These are phyloP conservation scores for Pythium utonaiense DNA, from an alignment of 352 stramenopile species.

Conservation along the genomic window DNA sequence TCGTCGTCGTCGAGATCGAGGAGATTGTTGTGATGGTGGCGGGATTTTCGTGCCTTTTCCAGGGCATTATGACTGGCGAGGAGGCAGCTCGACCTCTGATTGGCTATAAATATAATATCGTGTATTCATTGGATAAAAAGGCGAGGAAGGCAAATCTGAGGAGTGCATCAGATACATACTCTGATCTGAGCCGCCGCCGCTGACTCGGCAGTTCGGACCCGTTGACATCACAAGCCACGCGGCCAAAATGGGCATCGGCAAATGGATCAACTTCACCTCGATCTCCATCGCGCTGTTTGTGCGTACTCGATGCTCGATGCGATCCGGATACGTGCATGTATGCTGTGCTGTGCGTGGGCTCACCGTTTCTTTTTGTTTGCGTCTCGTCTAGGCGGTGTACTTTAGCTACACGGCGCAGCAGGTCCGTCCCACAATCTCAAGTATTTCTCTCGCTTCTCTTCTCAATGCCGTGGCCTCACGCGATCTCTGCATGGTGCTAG, in stretches of 20 bases:
- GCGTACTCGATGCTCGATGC: too few species aligned
- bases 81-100: conserved; percentile 7
- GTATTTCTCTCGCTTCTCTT: not conserved
- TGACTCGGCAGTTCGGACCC: too few species aligned
- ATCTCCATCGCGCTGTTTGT: conserved; percentile 61
- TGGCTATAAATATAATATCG: conserved; percentile 5
- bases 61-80: conserved; percentile 22
- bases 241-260: conserved; percentile 28
- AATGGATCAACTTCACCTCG: conserved; percentile 56
- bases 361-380: conserved; percentile 2
- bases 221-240: not conserved
- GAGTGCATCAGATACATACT: not conserved
- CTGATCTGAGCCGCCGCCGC: too few species aligned
- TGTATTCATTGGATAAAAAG: conserved; percentile 22
- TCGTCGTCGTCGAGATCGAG: conserved; percentile 2
- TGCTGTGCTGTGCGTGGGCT: not conserved
- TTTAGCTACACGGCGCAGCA: conserved; percentile 54
- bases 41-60: conserved; percentile 6
- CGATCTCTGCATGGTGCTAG: conserved; percentile 25
- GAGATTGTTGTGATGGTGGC: not conserved
- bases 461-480: not conserved
- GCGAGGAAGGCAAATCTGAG: not conserved
- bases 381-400: conserved; percentile 41
- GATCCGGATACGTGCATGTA: conserved; percentile 24
- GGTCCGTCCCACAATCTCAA: too few species aligned